These are phyloP conservation scores for Massarina eburnea DNA, from an alignment of 2,329 filamentous ascomycete genomes.

Conservation along the genomic window DNA sequence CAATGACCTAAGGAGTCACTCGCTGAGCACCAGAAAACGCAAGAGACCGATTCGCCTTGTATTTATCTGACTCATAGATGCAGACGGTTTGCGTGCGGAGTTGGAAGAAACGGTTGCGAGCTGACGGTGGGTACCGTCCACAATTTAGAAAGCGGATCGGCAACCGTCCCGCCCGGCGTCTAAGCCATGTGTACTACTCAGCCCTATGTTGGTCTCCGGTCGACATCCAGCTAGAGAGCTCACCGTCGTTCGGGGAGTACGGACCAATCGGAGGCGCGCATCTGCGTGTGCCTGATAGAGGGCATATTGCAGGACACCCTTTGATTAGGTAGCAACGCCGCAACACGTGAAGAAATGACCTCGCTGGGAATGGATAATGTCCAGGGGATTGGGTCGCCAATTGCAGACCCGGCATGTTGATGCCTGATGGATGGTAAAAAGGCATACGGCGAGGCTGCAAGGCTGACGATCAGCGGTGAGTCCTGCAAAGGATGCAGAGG, in stretches of 20 bases:
- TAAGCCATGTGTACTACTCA: conserved; percentile 23
- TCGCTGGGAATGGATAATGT: background rate
- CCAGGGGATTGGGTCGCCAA: background rate
- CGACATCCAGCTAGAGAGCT: conserved; percentile 18
- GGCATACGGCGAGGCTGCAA: background rate
- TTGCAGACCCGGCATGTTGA: background rate
- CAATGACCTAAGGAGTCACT: background rate
- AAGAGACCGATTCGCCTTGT: conserved; percentile 18
- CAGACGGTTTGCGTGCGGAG: background rate
- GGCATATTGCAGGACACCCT: conserved; percentile 2
- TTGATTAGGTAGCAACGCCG: background rate
- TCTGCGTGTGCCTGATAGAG: conserved; percentile 4
- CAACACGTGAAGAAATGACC: background rate
- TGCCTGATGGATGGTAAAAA: background rate
- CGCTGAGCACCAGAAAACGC: conserved; percentile 16
- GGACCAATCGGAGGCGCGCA: conserved; percentile 13
- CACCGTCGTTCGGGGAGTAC: conserved; percentile 24
- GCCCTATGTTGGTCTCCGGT: conserved; percentile 22
- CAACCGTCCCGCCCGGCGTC: conserved; percentile 6
- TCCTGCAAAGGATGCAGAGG: background rate
- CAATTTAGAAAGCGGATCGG: conserved; percentile 1
- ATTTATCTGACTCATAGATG: conserved; percentile 5
- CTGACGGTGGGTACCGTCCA: conserved; percentile 7
- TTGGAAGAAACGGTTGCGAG: conserved; percentile 7
- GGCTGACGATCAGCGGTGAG: background rate